Evolutionary conservation across 2,329 filamentous ascomycete species (phyloP).

Genomic region (Aspergillus neotritici): DNA sequence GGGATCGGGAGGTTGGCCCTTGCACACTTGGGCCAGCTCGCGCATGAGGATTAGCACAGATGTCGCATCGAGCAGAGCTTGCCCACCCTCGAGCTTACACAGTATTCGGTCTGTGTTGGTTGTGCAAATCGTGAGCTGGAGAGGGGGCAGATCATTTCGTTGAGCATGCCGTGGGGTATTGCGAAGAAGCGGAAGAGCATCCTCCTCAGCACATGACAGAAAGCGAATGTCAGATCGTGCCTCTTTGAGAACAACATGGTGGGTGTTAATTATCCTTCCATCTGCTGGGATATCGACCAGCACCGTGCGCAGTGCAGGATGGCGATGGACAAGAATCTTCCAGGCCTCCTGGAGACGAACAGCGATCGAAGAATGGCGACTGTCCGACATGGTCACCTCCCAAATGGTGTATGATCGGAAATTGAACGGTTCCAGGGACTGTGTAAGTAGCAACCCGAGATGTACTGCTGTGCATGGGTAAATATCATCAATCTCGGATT

Average conservation of each 20-base stretch:
- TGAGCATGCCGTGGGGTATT: too few relatives aligned
- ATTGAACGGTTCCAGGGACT: background rate
- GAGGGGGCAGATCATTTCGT: background rate
- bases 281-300: background rate
- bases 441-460: background rate
- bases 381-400: background rate
- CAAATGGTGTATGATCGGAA: constrained; percentile 3
- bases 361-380: background rate
- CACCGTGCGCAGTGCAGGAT: background rate
- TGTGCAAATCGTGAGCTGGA: background rate
- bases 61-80: constrained; percentile 1
- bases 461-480: constrained; percentile 1
- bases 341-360: background rate
- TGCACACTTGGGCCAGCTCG: background rate
- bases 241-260: background rate
- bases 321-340: background rate
- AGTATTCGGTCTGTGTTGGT: background rate
- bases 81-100: constrained; percentile 1
- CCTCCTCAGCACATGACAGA: background rate
- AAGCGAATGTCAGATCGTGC: background rate
- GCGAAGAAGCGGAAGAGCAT: background rate
- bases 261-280: background rate
- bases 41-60: background rate
- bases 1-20: background rate
- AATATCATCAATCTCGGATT: background rate